A percentile compares a stretch with the other conserved stretches of the same genome.
Conservation (phyloP, 306 rosid species). For the Lathyrus aphaca region DNA sequence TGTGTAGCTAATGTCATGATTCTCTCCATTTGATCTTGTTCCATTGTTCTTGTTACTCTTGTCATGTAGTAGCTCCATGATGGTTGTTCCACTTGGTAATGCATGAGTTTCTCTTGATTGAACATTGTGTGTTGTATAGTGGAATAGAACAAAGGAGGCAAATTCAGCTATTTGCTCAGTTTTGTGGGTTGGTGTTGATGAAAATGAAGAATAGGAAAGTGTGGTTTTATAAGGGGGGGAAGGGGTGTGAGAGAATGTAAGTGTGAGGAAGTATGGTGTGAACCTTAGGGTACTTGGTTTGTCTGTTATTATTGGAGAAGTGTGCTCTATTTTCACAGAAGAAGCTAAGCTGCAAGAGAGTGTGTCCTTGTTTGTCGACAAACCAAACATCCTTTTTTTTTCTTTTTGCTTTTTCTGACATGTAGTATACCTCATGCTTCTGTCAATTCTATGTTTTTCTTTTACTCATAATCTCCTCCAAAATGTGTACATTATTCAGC, state of each 20-base stretch:
- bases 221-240: slow-evolving; percentile 15
- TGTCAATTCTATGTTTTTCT: not conserved
- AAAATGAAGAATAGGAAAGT: not conserved
- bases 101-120: slow-evolving; percentile 44
- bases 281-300: not conserved
- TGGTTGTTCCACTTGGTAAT: slow-evolving; percentile 57
- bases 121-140: not conserved
- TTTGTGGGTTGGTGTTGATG: not conserved
- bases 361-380: no score
- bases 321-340: no score
- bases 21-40: slow-evolving; percentile 53
- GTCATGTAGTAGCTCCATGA: slow-evolving; percentile 55
- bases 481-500: not conserved
- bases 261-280: not conserved
- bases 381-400: no score
- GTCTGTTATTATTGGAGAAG: not conserved
- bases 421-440: no score
- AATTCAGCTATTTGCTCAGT: not conserved
- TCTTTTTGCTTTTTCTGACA: not conserved
- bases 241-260: not conserved
- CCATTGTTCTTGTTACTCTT: slow-evolving; percentile 36
- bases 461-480: not conserved
- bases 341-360: no score
- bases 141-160: not conserved
- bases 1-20: slow-evolving; percentile 70